These are phyloP conservation scores for Lachnellula subtilissima DNA, from an alignment of 2,329 filamentous ascomycete species.

Conservation along the genomic window DNA sequence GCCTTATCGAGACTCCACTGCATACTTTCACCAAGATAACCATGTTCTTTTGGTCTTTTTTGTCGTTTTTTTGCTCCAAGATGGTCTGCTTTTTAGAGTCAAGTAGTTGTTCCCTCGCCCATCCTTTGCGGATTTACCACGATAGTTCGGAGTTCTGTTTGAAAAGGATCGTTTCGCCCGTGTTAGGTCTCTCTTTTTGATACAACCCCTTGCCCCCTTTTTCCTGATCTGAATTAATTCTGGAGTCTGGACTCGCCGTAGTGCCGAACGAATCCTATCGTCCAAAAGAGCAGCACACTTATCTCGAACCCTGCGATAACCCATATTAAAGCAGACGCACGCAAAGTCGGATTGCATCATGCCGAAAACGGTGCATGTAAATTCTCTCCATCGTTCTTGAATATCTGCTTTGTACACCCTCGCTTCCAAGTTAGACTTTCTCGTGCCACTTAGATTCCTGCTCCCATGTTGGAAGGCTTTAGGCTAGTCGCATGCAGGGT, in stretches of 20 bases:
- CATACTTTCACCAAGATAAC: too few relatives aligned
- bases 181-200: neutral
- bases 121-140: too few relatives aligned
- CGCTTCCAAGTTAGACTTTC: neutral
- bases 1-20: too few relatives aligned
- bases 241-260: neutral
- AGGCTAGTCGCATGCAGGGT: slow-evolving; percentile 1
- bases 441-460: neutral
- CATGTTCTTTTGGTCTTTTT: too few relatives aligned
- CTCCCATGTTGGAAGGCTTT: neutral
- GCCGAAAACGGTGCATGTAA: too few relatives aligned
- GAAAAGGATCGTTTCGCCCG: neutral
- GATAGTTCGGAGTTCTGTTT: too few relatives aligned
- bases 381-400: too few relatives aligned
- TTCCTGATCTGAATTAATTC: slow-evolving; percentile 1
- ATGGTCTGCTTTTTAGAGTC: too few relatives aligned
- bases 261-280: neutral
- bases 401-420: too few relatives aligned
- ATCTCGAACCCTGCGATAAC: neutral
- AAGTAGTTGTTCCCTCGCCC: too few relatives aligned
- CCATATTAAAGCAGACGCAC: neutral
- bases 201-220: slow-evolving; percentile 3
- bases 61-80: too few relatives aligned
- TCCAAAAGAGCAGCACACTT: neutral
- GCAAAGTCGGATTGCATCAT: neutral